Evolutionary conservation across 2,329 filamentous ascomycete species (phyloP), one percentile per base, ranked within the genome.

Genomic region (Phyllosticta citriasiana): DNA sequence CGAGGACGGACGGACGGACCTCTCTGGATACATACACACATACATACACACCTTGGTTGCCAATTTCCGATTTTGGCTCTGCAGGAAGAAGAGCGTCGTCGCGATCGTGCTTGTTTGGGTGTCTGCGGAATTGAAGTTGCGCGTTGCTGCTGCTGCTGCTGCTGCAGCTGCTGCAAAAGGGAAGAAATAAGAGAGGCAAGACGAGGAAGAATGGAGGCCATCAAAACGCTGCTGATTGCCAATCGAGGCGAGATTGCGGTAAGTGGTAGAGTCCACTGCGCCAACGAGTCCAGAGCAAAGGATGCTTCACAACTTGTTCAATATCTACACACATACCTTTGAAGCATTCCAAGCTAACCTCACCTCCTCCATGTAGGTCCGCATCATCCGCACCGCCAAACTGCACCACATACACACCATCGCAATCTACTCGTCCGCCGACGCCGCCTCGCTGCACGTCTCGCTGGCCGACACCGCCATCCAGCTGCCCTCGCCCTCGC

Each of bases 211-310:
- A 77, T 77, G 74, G 72, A 77, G 60, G 75, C 71, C 26, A 66
- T 83, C 35, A 80, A 79, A 66, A 80, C 74, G 12, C 65, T 85
- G 19, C 70, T 86, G 12, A 77, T 86, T 55, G 82, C 83, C 9
- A 85, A 86, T 68, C 75, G 83, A 54, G 83, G 82, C 55, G 82
- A 85, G 67, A 85, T 85, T 59, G 80, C 81, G 2, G 74, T 76
- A 50, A 47, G 55, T 56, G 35, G 19, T 8, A n/a, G 27, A 14
- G 10, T 14, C 9, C 55, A 35, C 12, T 52, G n/a, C 14, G 25
- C 52, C 24, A 24, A 52, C 35, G 47, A 8, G 47, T 66, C 24
- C 50, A 51, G 30, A 33, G 59, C 16, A 12, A 55, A 33, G 19
- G 40, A 51, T 57, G 35, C 57, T 27, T 8, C 26, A 27, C 26